phyloP scores from a whole-genome alignment of 768 basidiomycete genomes.

The Kwoniella newhampshirensis region DNA sequence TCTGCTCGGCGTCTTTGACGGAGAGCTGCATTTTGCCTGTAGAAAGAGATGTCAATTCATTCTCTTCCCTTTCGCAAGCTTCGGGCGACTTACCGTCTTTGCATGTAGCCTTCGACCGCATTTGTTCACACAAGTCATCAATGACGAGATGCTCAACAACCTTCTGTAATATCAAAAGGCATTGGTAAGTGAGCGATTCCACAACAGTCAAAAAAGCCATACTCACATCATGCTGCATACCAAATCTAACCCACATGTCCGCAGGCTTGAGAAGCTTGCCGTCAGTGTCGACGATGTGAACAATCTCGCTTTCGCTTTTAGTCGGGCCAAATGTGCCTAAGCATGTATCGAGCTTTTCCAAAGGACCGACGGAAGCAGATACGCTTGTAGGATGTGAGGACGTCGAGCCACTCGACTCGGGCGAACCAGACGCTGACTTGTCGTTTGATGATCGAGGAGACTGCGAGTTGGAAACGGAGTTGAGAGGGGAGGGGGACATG shows the following conservation, averaged over 20 bases:
- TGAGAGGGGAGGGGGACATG: slow-evolving; percentile 45
- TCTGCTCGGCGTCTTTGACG: slow-evolving; percentile 12
- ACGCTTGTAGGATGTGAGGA: slow-evolving; percentile 1
- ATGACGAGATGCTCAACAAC: slow-evolving; percentile 41
- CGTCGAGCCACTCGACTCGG: slow-evolving; percentile 17
- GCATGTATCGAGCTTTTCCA: slow-evolving; percentile 1
- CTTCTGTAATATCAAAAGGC: slow-evolving; percentile 9
- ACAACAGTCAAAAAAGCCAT: too few relatives aligned
- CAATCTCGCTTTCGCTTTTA: slow-evolving; percentile 14
- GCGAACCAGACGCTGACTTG: slow-evolving; percentile 23
- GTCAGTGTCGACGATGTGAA: slow-evolving; percentile 34
- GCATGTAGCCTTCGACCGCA: slow-evolving; percentile 46
- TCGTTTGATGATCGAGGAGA: slow-evolving; percentile 23
- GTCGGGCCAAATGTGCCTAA: slow-evolving; percentile 25
- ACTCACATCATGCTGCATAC: slow-evolving; percentile 35
- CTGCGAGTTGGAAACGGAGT: slow-evolving; percentile 22
- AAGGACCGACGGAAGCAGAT: background rate
- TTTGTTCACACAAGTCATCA: slow-evolving; percentile 51
- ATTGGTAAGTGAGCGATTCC: too few relatives aligned
- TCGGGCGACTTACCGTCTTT: slow-evolving; percentile 41
- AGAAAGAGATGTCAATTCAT: background rate
- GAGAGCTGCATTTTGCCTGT: slow-evolving; percentile 6
- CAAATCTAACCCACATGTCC: slow-evolving; percentile 41
- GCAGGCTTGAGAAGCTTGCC: slow-evolving; percentile 39
- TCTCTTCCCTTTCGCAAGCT: background rate